A percentile compares a stretch with the other conserved stretches of the same genome.
Evolutionary conservation across 2,329 filamentous ascomycete genomes (phyloP).

Genomic region (Amauroascus niger): DNA sequence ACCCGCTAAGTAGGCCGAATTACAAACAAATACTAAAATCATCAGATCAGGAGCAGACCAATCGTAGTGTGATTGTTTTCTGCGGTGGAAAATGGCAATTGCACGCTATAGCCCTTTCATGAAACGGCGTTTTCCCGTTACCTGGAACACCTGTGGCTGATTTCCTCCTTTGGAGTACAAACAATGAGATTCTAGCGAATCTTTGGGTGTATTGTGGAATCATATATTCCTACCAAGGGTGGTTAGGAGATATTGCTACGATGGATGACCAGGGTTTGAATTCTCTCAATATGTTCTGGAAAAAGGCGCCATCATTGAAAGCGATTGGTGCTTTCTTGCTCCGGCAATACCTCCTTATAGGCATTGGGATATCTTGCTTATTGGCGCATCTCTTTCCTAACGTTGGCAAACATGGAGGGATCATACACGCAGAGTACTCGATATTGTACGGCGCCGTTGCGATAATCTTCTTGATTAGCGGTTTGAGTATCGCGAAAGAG

Average conservation of each 20-base stretch:
- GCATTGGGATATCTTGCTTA: slow-evolving; percentile 46
- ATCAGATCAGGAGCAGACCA: not conserved
- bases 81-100: not conserved
- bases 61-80: too few relatives aligned
- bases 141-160: too few relatives aligned
- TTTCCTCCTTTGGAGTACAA: too few relatives aligned
- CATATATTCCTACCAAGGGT: not conserved
- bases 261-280: not conserved
- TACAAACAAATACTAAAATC: not conserved
- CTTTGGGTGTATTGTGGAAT: too few relatives aligned
- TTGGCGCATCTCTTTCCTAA: slow-evolving; percentile 48
- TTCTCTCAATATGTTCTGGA: not conserved
- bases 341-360: slow-evolving; percentile 57
- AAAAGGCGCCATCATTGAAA: not conserved
- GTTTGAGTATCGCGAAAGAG: slow-evolving; percentile 55
- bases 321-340: slow-evolving; percentile 23
- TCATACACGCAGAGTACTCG: slow-evolving; percentile 33
- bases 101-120: not conserved
- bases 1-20: not conserved
- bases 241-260: not conserved
- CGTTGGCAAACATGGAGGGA: slow-evolving; percentile 39
- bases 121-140: too few relatives aligned
- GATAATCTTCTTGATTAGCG: slow-evolving; percentile 62
- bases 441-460: slow-evolving; percentile 60
- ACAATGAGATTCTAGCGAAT: too few relatives aligned